Evolutionary conservation across 257 asterid species (phyloP), one percentile per base, ranked within the genome.

Genomic region (Solanum chmielewskii): DNA sequence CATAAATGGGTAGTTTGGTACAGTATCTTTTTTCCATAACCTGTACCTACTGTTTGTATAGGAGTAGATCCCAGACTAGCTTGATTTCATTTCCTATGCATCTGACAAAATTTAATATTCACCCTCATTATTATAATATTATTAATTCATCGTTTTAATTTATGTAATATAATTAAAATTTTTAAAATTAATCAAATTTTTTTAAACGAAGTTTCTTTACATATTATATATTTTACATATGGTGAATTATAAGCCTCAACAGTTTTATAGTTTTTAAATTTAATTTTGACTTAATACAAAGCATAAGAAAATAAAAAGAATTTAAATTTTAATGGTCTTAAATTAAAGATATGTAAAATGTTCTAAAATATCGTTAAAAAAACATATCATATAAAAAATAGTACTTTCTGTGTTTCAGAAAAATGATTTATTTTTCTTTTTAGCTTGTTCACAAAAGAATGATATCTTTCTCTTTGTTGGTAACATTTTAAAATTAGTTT

Each of bases 41-140:
- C 88, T 86, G 88, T 88, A 83, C 52, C 87, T 86, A 83, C 13
- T 16, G 60, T 23, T 86, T 52, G 87, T 74, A 86, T 29, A 85
- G n/a, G 85, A 60, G 83, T 81, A 92, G 92, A 90, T 90, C 91
- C 92, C 84, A 89, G 92, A 52, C 91, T 89, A 90, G 87, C 33
- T 86, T 83, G 86, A 78, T 91, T 86, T 87, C 89, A 88, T 91
- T 87, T 90, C 87, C 90, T 86, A 91, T 47, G 90, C 89, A 75
- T 52, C 87, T 75, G 87, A 77, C 84, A 85, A 70, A 35, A 66
- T 10, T 85, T 66, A 87, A 87, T 80, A 89, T 91, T 74, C 81
- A 37, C 87, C 76, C 87, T 88, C 86, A 52, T 68, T 81, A 74
- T 37, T 37, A 6, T 29, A 68, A 60, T 13, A 47, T 47, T 47